Base-by-base conservation (phyloP, 495 filamentous ascomycete species). In the Aspergillus affinis region DNA sequence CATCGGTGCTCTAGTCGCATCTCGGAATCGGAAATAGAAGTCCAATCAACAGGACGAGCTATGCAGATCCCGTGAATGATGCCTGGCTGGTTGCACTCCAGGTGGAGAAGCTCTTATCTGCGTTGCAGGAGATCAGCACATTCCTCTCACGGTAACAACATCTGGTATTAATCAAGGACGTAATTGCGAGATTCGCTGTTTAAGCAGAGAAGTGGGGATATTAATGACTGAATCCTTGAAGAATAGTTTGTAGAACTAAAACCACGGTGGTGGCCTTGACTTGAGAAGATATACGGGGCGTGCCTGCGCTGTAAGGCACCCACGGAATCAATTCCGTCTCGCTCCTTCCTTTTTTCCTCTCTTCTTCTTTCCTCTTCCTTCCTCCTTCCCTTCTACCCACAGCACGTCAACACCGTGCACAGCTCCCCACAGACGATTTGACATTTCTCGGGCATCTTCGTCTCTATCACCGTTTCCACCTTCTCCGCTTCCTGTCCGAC, bases 341-440 rank as follows among this genome's bases (percentile, higher is more conserved):
- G 2, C 23, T 26, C 23, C 46, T 18, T 18, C 17, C 19, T 7
- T 18, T 26, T 12, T 47, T 20, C 13, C 12, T 21, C 12, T 26
- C 46, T 15, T 47, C 36, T 18, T 45, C 19, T 3, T 10, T 9
- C 47, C 26, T 41, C 29, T n/a, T 46, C 21, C 36, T 44, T 63
- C 18, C 32, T 12, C 12, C 15, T 45, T 17, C 5, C 20, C 9
- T 41, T 23, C 50, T 27, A 72, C 19, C 71, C 74, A 57, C 74
- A 75, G 36, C 72, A 75, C 1, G 68, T 75, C 50, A 75, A 51
- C n/a, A 60, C 60, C 58, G 69, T 72, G 21, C 74, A 76, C 15
- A 68, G 13, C 0, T 65, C 65, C 1, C 74, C 68, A 64, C 74
- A 76, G 21, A 68, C 61, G 7, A 75, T 55, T 54, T 75, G 70